phyloP scores from a whole-genome alignment of 345 rosid species.

The Boechera divaricarpa region DNA sequence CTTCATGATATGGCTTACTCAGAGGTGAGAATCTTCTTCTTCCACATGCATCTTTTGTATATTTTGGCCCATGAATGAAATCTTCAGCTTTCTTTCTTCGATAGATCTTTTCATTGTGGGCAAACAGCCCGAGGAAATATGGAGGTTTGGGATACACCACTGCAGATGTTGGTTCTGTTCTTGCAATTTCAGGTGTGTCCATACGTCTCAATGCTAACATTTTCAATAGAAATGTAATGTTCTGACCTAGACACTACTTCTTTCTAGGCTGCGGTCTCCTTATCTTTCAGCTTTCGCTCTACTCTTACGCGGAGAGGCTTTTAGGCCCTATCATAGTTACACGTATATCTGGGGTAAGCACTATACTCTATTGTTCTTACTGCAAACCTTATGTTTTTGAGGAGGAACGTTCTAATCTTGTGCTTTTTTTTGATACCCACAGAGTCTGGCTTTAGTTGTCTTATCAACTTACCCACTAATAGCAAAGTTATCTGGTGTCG shows the following conservation, averaged over 20 bases:
- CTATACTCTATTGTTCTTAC: slow-evolving; percentile 7
- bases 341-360: slow-evolving; percentile 71
- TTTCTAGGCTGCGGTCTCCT: slow-evolving; percentile 79
- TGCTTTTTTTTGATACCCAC: slow-evolving; percentile 36
- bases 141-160: slow-evolving; percentile 81
- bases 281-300: slow-evolving; percentile 68
- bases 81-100: slow-evolving; percentile 1
- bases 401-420: slow-evolving; percentile 26
- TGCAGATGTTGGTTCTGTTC: slow-evolving; percentile 73
- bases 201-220: slow-evolving; percentile 1
- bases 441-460: slow-evolving; percentile 62
- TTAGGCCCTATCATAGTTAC: slow-evolving; percentile 65
- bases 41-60: slow-evolving; percentile 19
- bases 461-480: slow-evolving; percentile 70
- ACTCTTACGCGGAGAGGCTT: slow-evolving; percentile 64
- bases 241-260: slow-evolving; percentile 28
- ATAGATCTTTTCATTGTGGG: slow-evolving; percentile 90
- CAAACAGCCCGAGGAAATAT: slow-evolving; percentile 70
- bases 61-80: neutral
- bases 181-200: slow-evolving; percentile 70
- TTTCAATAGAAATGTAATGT: neutral
- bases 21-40: slow-evolving; percentile 56
- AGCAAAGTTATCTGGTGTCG: slow-evolving; percentile 69
- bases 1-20: slow-evolving; percentile 97
- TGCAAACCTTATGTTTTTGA: slow-evolving; percentile 1